Conservation (phyloP, 495 filamentous ascomycete genomes). For the Penicillium cataractarum region DNA sequence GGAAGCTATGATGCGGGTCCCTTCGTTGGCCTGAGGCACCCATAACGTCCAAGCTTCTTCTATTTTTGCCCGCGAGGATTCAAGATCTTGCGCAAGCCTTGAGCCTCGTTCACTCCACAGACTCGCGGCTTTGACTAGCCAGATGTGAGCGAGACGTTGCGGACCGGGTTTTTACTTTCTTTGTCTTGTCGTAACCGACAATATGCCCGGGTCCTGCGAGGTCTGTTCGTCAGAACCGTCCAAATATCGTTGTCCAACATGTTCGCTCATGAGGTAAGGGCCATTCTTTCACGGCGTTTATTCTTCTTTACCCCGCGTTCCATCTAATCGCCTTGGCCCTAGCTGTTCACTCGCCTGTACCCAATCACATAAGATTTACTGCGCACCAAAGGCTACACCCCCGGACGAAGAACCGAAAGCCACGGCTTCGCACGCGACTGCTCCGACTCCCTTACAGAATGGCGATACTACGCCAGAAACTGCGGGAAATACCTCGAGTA, state of each 20-base stretch:
- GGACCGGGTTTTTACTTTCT: neutral
- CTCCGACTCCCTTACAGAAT: conserved; percentile 11
- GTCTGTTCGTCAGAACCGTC: conserved; percentile 59
- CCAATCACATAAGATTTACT: conserved; percentile 62
- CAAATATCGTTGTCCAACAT: conserved; percentile 70
- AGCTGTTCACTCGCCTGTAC: conserved; percentile 75
- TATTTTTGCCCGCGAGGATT: conserved; percentile 1
- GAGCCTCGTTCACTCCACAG: neutral
- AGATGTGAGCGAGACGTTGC: conserved; percentile 17
- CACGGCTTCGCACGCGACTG: conserved; percentile 13
- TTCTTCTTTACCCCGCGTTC: neutral
- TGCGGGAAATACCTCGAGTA: neutral
- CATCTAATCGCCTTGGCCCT: neutral
- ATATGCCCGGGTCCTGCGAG: conserved; percentile 51
- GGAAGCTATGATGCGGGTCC: neutral
- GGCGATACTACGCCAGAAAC: conserved; percentile 14
- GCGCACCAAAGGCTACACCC: conserved; percentile 40
- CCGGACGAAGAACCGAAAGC: conserved; percentile 38
- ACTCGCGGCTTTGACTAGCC: neutral
- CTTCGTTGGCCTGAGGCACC: neutral
- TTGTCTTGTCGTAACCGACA: conserved; percentile 8
- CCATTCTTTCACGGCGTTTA: neutral
- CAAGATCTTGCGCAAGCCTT: neutral
- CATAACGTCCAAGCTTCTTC: conserved; percentile 8
- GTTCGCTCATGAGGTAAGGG: conserved; percentile 61